phyloP scores from a whole-genome alignment of 345 rosid species.

The Nephelium lappaceum region DNA sequence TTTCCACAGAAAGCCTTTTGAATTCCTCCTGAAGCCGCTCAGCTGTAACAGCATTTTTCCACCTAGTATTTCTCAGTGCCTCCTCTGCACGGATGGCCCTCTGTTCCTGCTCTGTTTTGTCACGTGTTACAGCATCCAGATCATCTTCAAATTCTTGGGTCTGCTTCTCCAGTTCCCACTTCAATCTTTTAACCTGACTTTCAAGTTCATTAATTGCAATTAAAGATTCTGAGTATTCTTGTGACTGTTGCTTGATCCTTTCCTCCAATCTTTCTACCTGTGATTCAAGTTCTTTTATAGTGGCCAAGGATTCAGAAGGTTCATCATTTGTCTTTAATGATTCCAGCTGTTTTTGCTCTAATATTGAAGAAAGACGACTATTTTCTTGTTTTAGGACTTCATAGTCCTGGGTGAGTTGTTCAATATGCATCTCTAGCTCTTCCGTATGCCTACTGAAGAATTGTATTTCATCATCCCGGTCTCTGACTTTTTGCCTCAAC shows the following conservation, averaged over 20 bases:
- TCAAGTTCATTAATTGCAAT: constrained; percentile 62
- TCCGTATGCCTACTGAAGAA: constrained; percentile 62
- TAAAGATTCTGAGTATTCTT: constrained; percentile 68
- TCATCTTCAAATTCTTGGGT: constrained; percentile 69
- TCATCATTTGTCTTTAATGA: constrained; percentile 40
- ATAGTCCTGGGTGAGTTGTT: constrained; percentile 65
- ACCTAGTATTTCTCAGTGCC: constrained; percentile 66
- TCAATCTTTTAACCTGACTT: constrained; percentile 60
- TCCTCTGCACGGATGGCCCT: constrained; percentile 93
- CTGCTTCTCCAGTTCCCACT: constrained; percentile 66
- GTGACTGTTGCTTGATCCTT: constrained; percentile 61
- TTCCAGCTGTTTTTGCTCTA: constrained; percentile 55
- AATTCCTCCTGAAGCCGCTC: constrained; percentile 90
- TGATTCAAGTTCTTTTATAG: constrained; percentile 52
- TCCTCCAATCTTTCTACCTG: constrained; percentile 64
- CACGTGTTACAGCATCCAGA: constrained; percentile 55
- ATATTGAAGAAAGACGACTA: constrained; percentile 39
- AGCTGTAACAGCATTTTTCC: constrained; percentile 76
- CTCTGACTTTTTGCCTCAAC: constrained; percentile 58
- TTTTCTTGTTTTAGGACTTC: constrained; percentile 72
- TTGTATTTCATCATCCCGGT: constrained; percentile 60
- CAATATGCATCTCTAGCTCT: constrained; percentile 70
- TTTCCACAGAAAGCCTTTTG: constrained; percentile 69
- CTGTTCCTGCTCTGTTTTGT: constrained; percentile 75
- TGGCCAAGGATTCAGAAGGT: constrained; percentile 40